These are phyloP conservation scores for Eragrostis curvula DNA, from an alignment of 176 grass and related monocot genomes.

Conservation along the genomic window DNA sequence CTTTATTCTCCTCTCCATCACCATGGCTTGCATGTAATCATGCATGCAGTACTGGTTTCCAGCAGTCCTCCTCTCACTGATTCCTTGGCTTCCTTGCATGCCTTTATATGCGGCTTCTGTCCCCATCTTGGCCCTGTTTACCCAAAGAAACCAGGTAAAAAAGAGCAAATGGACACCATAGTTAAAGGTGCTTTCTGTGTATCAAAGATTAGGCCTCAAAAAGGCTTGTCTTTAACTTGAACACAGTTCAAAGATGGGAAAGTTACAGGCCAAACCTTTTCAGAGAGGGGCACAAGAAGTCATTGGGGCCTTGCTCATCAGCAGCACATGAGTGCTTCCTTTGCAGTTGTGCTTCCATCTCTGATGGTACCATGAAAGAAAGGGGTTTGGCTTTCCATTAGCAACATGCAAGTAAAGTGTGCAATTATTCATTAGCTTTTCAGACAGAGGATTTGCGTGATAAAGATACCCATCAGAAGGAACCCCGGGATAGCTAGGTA, in stretches of 20 bases:
- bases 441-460: conserved; percentile 25
- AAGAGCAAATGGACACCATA: conserved; percentile 31
- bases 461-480: conserved; percentile 18
- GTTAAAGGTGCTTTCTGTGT: conserved; percentile 40
- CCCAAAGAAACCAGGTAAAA: conserved; percentile 37
- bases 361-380: conserved; percentile 64
- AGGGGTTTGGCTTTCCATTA: conserved; percentile 68
- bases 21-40: conserved; percentile 82
- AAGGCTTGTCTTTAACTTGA: conserved; percentile 46
- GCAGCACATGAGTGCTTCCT: conserved; percentile 68
- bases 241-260: conserved; percentile 28
- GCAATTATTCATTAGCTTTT: conserved; percentile 27
- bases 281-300: conserved; percentile 70
- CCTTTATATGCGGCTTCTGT: conserved; percentile 53
- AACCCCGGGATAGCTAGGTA: neutral
- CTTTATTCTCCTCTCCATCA: conserved; percentile 67
- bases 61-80: conserved; percentile 54
- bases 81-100: conserved; percentile 69
- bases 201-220: conserved; percentile 55
- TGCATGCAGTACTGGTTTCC: conserved; percentile 66
- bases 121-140: conserved; percentile 65
- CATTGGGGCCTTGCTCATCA: conserved; percentile 81
- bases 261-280: conserved; percentile 77
- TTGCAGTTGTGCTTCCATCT: conserved; percentile 41
- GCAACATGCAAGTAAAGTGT: conserved; percentile 57